Percentiles rank a stretch among this genome's conserved stretches.
Conservation (phyloP, 768 basidiomycete species). For the Tricholoma hemisulphureum region DNA sequence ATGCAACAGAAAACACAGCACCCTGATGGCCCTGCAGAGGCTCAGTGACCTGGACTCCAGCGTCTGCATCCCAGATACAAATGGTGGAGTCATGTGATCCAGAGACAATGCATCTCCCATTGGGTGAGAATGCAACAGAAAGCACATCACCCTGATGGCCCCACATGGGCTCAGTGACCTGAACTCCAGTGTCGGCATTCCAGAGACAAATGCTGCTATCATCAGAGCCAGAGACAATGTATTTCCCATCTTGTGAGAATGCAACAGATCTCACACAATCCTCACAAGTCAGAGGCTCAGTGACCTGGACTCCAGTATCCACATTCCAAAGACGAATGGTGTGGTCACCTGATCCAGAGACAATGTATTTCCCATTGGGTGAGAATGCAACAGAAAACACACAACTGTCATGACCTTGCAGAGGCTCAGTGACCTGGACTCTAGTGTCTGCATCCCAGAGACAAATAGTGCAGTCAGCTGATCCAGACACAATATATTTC, state of each 20-base stretch:
- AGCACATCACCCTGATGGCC: no score
- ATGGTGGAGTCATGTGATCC: constrained; percentile 10
- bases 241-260: no score
- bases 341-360: constrained; percentile 10
- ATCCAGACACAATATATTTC: constrained; percentile 9
- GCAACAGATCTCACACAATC: no score
- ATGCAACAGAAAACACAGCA: constrained; percentile 6
- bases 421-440: not conserved
- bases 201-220: no score
- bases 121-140: no score
- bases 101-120: constrained; percentile 13
- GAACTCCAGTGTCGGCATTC: no score
- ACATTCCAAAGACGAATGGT: constrained; percentile 15
- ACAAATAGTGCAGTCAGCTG: constrained; percentile 8
- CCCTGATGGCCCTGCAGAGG: constrained; percentile 6
- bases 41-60: not conserved
- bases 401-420: constrained; percentile 2
- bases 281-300: no score
- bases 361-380: constrained; percentile 12
- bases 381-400: constrained; percentile 12
- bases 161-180: no score
- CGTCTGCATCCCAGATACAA: constrained; percentile 15
- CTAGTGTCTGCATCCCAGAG: constrained; percentile 18
- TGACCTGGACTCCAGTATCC: no score
- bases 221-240: no score